phyloP scores from a whole-genome alignment of 176 grass and related monocot genomes.

The Elaeis guineensis region DNA sequence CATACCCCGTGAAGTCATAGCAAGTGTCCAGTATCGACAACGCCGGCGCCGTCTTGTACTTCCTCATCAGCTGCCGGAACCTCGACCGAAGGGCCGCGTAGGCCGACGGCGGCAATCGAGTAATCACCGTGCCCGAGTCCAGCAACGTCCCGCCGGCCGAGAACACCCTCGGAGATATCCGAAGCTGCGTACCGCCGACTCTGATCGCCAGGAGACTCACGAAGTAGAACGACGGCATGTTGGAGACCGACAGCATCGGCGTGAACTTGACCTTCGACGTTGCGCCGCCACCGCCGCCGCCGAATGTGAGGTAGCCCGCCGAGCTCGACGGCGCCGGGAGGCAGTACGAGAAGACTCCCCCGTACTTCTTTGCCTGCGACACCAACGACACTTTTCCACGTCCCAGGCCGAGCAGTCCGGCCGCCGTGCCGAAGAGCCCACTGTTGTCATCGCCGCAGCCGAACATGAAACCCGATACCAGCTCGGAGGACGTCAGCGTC shows the following conservation, averaged over 20 bases:
- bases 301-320: conserved; percentile 49
- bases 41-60: conserved; percentile 37
- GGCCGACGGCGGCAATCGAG: conserved; percentile 44
- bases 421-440: conserved; percentile 46
- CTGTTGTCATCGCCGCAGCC: conserved; percentile 49
- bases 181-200: conserved; percentile 31
- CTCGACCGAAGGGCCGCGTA: conserved; percentile 34
- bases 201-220: conserved; percentile 41
- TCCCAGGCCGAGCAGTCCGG: conserved; percentile 63
- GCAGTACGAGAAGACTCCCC: conserved; percentile 71
- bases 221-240: conserved; percentile 61
- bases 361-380: conserved; percentile 56
- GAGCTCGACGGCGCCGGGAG: conserved; percentile 41
- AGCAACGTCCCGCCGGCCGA: conserved; percentile 34
- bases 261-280: conserved; percentile 43
- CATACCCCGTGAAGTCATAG: conserved; percentile 57
- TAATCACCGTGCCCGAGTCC: conserved; percentile 91
- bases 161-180: conserved; percentile 23
- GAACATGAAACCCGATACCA: conserved; percentile 49
- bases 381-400: conserved; percentile 45
- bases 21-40: conserved; percentile 78
- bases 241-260: conserved; percentile 18
- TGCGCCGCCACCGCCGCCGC: conserved; percentile 11
- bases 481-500: conserved; percentile 16
- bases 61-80: conserved; percentile 38